Percentiles rank a stretch among this genome's conserved stretches.
These are phyloP conservation scores for Hypoxylon sp. DNA, from an alignment of 2,329 filamentous ascomycete genomes.

Conservation along the genomic window DNA sequence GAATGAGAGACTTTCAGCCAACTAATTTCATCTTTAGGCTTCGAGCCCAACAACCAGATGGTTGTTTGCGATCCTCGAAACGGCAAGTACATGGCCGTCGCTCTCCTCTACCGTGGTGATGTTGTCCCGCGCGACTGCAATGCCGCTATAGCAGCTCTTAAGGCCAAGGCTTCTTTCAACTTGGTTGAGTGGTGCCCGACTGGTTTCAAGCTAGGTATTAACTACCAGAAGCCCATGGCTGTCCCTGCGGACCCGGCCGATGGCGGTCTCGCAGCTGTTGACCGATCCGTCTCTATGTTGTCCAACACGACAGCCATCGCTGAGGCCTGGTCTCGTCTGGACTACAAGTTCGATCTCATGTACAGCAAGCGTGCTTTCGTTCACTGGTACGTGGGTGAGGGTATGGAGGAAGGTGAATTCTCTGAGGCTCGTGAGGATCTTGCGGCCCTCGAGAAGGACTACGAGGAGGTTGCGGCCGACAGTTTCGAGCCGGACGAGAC, in stretches of 20 bases:
- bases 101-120: constrained; percentile 79
- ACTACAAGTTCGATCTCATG: constrained; percentile 84
- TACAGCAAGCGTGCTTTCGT: constrained; percentile 84
- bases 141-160: constrained; percentile 75
- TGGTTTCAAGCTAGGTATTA: constrained; percentile 82
- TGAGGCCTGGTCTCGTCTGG: constrained; percentile 79
- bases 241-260: constrained; percentile 68
- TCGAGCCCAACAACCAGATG: constrained; percentile 85
- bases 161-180: constrained; percentile 80
- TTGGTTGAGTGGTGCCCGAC: constrained; percentile 83
- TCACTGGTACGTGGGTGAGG: constrained; percentile 87
- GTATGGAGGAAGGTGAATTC: constrained; percentile 94
- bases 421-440: constrained; percentile 89
- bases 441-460: constrained; percentile 87
- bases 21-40: constrained; percentile 64
- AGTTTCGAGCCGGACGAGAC: constrained; percentile 75
- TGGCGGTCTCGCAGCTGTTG: constrained; percentile 72
- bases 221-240: constrained; percentile 77
- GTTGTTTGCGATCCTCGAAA: constrained; percentile 81
- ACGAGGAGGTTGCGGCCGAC: constrained; percentile 86
- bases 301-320: constrained; percentile 83
- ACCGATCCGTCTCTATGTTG: constrained; percentile 77
- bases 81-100: constrained; percentile 83
- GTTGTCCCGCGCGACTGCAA: constrained; percentile 79
- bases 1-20: neutral